Evolutionary conservation across 1,284 basidiomycete genomes (phyloP), one percentile per base, ranked within the genome.

Genomic region (Ceratobasidium sp.): DNA sequence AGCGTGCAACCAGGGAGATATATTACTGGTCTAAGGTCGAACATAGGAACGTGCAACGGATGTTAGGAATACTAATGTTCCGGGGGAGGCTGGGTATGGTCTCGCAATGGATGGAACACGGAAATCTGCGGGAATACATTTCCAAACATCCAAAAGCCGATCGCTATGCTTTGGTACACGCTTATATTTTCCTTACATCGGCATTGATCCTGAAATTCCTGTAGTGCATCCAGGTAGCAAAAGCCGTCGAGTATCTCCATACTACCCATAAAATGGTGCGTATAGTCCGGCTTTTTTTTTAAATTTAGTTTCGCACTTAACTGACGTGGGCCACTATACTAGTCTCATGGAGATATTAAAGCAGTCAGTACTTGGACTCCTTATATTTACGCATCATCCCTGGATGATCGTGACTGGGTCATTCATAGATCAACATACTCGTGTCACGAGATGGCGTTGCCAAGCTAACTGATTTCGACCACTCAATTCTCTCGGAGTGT

Each of bases 1-100:
- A 60, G 57, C 57, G 57, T 20, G 57, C 57, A 31, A 60, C 49
- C 42, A 42, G 56, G 8, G 56, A 58, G 20, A 10, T 58, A 13
- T 58, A 58, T 38, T 25, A 31, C 20, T 58, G 56, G 56, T 58
- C 56, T 10, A 58, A 45, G 38, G 38, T 29, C 5, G 40, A 58
- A 10, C 56, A 58, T 27, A 15, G n/a, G 8, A 58, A 58, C 35
- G 27, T 58, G 5, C 56, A 58, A 29, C 12, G 12, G 40, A n/a
- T 58, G n/a, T 29, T 45, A 29, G 56, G 56, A 31, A 45, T 58
- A 3, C 29, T 58, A 10, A 45, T 58, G 56, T 58, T 58, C 15
- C 56, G 32, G 32, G 56, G 40, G 32, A 22, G 56, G n/a, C 20
- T 58, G 10, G 56, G 56, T 17, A 58, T 58, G 56, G 40, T 58